These are phyloP conservation scores for Cyberlindnera meyerae DNA, from an alignment of 805 yeast genomes.

Conservation along the genomic window DNA sequence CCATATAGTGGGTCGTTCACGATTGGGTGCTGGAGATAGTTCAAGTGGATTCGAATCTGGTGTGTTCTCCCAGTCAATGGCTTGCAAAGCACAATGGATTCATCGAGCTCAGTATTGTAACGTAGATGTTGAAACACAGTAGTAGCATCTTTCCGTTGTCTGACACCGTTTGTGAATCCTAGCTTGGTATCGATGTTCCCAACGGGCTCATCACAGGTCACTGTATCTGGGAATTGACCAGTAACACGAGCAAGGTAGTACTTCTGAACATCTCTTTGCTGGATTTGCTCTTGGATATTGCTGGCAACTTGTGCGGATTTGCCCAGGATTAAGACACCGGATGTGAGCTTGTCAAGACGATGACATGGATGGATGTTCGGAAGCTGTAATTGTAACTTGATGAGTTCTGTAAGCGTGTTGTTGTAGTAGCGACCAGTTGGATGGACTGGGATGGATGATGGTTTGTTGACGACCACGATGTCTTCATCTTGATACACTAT, in stretches of 20 bases:
- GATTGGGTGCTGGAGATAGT: slow-evolving; percentile 79
- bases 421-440: slow-evolving; percentile 85
- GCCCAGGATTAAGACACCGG: slow-evolving; percentile 76
- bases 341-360: slow-evolving; percentile 83
- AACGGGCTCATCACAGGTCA: slow-evolving; percentile 65
- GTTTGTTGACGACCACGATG: slow-evolving; percentile 82
- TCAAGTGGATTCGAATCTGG: slow-evolving; percentile 91
- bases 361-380: slow-evolving; percentile 51
- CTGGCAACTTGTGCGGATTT: slow-evolving; percentile 31
- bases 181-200: slow-evolving; percentile 66
- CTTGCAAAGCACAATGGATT: slow-evolving; percentile 62
- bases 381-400: slow-evolving; percentile 58
- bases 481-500: slow-evolving; percentile 42
- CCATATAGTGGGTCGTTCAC: slow-evolving; percentile 80
- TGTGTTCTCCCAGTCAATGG: slow-evolving; percentile 95
- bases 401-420: slow-evolving; percentile 71
- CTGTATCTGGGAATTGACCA: slow-evolving; percentile 72
- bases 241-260: slow-evolving; percentile 82
- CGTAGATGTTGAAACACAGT: slow-evolving; percentile 49
- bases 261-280: slow-evolving; percentile 68
- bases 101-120: slow-evolving; percentile 24
- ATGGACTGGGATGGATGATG: slow-evolving; percentile 91
- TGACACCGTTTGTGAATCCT: slow-evolving; percentile 45
- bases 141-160: slow-evolving; percentile 55
- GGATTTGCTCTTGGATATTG: slow-evolving; percentile 50